Evolutionary conservation across 345 rosid genomes (phyloP).

Genomic region (Angophora floribunda): DNA sequence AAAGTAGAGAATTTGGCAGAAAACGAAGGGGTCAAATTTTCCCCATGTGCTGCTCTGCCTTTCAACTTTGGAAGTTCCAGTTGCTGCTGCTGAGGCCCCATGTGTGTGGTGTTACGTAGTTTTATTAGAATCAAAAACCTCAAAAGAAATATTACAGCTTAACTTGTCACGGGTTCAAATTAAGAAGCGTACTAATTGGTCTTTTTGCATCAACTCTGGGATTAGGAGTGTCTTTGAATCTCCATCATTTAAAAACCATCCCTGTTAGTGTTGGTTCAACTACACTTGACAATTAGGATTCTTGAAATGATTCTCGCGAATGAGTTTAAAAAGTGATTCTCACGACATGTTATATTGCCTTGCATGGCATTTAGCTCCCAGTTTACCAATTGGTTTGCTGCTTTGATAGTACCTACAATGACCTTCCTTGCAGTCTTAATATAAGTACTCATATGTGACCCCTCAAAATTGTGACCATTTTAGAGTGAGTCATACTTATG

Average conservation of each 20-base stretch:
- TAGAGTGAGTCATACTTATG: not conserved
- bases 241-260: not conserved
- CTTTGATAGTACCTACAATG: not conserved
- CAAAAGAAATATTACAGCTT: not conserved
- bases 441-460: not conserved
- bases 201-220: not conserved
- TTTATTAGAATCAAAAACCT: not conserved
- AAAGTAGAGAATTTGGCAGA: not conserved
- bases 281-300: not conserved
- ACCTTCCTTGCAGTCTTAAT: not conserved
- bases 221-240: not conserved
- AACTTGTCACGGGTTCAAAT: not conserved
- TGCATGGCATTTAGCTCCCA: not conserved
- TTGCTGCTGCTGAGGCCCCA: not conserved
- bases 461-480: not conserved
- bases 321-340: not conserved
- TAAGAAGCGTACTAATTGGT: not conserved
- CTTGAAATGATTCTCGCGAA: not conserved
- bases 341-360: not conserved
- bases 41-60: not conserved
- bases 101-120: not conserved
- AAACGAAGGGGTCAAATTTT: not conserved
- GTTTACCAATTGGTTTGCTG: not conserved
- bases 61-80: not conserved
- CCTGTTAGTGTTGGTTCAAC: not conserved